These are phyloP conservation scores for Cynanchum wilfordii DNA, from an alignment of 257 asterid species.

Conservation along the genomic window DNA sequence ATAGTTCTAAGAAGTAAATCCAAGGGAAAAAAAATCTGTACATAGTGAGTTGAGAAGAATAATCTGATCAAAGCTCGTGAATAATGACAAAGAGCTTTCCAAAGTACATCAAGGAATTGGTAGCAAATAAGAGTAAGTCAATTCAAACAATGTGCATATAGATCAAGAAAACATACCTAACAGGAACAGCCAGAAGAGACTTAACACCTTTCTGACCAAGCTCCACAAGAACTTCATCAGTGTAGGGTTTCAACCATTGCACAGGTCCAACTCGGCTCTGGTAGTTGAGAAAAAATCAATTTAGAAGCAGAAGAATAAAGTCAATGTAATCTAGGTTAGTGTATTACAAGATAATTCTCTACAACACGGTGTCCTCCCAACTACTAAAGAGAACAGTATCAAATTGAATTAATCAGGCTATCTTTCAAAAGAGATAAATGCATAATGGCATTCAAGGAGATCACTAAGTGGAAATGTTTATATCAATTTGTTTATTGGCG, in stretches of 20 bases:
- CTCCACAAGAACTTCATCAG: slow-evolving; percentile 93
- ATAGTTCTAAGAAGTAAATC: neutral
- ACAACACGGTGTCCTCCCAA: neutral
- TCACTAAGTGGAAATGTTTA: neutral
- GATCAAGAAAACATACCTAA: slow-evolving; percentile 44
- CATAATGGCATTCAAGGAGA: neutral
- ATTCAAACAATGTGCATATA: neutral
- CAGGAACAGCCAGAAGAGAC: slow-evolving; percentile 87
- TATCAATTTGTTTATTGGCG: neutral
- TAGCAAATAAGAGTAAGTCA: neutral
- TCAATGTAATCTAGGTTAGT: neutral
- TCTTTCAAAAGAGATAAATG: neutral
- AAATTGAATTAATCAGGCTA: neutral
- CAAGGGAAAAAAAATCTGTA: neutral
- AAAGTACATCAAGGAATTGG: neutral
- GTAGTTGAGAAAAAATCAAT: slow-evolving; percentile 3
- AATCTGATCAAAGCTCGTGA: neutral
- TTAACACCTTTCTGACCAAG: slow-evolving; percentile 87
- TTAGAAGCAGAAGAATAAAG: neutral
- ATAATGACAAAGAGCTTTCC: neutral
- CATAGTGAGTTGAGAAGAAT: neutral
- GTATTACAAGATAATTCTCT: neutral
- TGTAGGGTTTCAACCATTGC: slow-evolving; percentile 94
- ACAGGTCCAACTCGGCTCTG: slow-evolving; percentile 99
- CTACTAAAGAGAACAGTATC: neutral